A percentile compares a stretch with the other conserved stretches of the same genome.
Evolutionary conservation across 257 asterid genomes (phyloP).

Genomic region (Agastache rugosa): DNA sequence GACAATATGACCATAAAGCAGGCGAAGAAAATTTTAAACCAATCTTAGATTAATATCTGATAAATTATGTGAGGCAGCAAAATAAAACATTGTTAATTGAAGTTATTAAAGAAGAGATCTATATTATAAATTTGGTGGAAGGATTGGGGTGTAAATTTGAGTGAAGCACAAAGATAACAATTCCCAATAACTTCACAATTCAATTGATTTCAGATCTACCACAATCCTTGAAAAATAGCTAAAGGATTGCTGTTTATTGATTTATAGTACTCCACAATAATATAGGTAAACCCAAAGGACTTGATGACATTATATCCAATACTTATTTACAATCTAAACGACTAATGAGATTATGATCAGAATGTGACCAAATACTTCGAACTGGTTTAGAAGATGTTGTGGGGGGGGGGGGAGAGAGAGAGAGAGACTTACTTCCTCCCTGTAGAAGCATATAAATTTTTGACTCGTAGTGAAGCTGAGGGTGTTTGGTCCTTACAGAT

Average conservation of each 20-base stretch:
- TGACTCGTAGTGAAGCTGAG: constrained; percentile 92
- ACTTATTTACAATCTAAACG: background rate
- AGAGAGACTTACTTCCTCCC: constrained; percentile 79
- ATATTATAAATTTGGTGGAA: background rate
- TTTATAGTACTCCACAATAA: background rate
- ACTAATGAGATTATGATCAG: background rate
- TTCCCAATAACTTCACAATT: background rate
- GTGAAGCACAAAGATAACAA: background rate
- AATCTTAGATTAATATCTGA: background rate
- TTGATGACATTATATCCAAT: background rate
- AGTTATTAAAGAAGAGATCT: background rate
- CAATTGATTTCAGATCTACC: background rate
- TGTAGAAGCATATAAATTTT: constrained; percentile 87
- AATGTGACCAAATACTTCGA: background rate
- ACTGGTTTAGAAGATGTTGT: background rate
- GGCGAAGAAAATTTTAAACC: constrained; percentile 6
- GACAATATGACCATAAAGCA: constrained; percentile 7
- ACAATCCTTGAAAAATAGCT: constrained; percentile 7
- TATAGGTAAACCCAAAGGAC: background rate
- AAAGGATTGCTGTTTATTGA: background rate
- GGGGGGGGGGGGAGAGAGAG: constrained; percentile 14
- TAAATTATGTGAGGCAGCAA: background rate
- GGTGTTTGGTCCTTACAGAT: constrained; percentile 81
- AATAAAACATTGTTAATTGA: constrained; percentile 1
- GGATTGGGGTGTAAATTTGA: background rate